Percentiles rank a stretch among this genome's conserved stretches.
Evolutionary conservation across 768 basidiomycete genomes (phyloP).

Genomic region (Macrolepiota albuminosa): DNA sequence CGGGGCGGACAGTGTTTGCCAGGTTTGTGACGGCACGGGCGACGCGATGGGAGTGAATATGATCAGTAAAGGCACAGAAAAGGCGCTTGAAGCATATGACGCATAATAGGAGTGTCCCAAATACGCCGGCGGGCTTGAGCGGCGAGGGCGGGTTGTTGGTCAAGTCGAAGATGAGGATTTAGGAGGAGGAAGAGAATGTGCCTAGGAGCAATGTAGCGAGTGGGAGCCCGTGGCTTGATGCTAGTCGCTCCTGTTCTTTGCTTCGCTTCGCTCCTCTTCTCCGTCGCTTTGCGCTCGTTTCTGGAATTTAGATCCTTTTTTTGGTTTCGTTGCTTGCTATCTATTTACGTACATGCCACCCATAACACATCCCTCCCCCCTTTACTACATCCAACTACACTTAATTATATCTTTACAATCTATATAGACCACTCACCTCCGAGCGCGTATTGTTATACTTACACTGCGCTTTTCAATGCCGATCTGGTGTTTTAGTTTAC

Average conservation of each 20-base stretch:
- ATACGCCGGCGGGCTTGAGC: constrained; percentile 53
- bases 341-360: too few species aligned
- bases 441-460: too few species aligned
- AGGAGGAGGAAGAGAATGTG: not conserved
- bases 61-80: constrained; percentile 98
- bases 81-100: constrained; percentile 86
- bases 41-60: constrained; percentile 99
- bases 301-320: too few species aligned
- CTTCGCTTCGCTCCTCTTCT: not conserved
- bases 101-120: constrained; percentile 68
- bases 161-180: not conserved
- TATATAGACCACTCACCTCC: too few species aligned
- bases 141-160: constrained; percentile 8
- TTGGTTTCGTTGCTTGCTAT: too few species aligned
- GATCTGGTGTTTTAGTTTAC: too few species aligned
- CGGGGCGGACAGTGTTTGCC: constrained; percentile 89
- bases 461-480: too few species aligned
- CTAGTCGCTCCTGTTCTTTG: too few species aligned
- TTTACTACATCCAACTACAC: too few species aligned
- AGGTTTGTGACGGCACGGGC: constrained; percentile 94
- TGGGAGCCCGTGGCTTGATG: not conserved
- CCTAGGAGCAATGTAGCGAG: too few species aligned
- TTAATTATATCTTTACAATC: too few species aligned
- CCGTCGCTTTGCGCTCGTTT: not conserved
- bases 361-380: too few species aligned